Evolutionary conservation across 495 filamentous ascomycete genomes (phyloP).

Genomic region (Lichenothelia convexa): DNA sequence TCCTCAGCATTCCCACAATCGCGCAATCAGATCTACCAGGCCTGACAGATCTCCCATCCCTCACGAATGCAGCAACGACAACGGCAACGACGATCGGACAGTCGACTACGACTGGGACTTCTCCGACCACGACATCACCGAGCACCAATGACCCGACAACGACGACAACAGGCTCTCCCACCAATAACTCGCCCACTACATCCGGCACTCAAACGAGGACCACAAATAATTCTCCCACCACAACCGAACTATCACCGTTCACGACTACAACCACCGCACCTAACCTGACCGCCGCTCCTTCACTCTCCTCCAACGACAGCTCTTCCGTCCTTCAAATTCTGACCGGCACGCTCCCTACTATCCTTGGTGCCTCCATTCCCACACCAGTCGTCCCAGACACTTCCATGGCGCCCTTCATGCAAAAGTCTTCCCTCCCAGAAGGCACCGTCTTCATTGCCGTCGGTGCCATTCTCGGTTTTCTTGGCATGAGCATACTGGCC

Average conservation of each 20-base stretch:
- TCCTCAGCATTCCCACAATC: too few species aligned
- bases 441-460: conserved; percentile 94
- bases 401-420: conserved; percentile 80
- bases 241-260: conserved; percentile 1
- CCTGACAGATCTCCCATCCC: too few species aligned
- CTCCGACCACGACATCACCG: conserved; percentile 1
- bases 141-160: conserved; percentile 1
- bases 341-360: conserved; percentile 27
- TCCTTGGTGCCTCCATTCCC: conserved; percentile 32
- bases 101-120: neutral
- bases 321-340: conserved; percentile 12
- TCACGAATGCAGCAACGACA: conserved; percentile 4
- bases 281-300: neutral
- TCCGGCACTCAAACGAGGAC: conserved; percentile 1
- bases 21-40: too few species aligned
- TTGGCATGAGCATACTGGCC: conserved; percentile 58
- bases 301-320: conserved; percentile 11
- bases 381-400: conserved; percentile 62
- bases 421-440: conserved; percentile 74
- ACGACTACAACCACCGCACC: conserved; percentile 1
- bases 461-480: conserved; percentile 67
- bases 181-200: conserved; percentile 2
- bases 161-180: neutral
- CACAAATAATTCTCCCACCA: conserved; percentile 1
- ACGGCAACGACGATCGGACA: neutral